Percentiles rank a stretch among this genome's conserved stretches.
These are phyloP conservation scores for Saturnispora mendoncae DNA, from an alignment of 805 yeast genomes.

Conservation along the genomic window DNA sequence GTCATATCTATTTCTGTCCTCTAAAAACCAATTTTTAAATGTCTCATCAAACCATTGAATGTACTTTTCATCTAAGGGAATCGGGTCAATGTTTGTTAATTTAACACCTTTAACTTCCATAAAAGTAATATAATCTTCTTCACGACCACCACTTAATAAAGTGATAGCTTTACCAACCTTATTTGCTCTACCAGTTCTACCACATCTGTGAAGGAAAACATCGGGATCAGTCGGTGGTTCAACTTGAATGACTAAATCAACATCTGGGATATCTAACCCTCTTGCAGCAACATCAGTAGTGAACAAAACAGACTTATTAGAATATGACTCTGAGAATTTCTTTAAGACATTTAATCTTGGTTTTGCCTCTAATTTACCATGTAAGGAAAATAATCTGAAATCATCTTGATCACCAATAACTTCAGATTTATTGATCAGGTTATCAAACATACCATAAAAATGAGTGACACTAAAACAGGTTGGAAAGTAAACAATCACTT, in stretches of 20 bases:
- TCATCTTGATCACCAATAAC: constrained; percentile 11
- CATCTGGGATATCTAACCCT: constrained; percentile 92
- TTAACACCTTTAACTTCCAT: constrained; percentile 62
- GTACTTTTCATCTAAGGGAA: constrained; percentile 13
- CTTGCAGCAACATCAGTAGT: constrained; percentile 99
- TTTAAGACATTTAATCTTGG: constrained; percentile 68
- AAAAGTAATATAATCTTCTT: constrained; percentile 73
- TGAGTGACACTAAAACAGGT: constrained; percentile 80
- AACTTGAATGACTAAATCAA: constrained; percentile 84
- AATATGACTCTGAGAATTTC: constrained; percentile 42
- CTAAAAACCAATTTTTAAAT: constrained; percentile 47
- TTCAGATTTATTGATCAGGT: constrained; percentile 28
- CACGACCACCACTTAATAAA: constrained; percentile 65
- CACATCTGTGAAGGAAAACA: constrained; percentile 86
- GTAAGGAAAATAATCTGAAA: constrained; percentile 56
- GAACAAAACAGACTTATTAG: constrained; percentile 52
- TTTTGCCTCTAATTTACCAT: constrained; percentile 81
- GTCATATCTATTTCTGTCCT: constrained; percentile 77
- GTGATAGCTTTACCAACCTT: constrained; percentile 71
- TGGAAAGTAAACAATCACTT: constrained; percentile 86
- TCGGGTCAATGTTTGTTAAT: constrained; percentile 34
- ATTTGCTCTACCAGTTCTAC: constrained; percentile 92
- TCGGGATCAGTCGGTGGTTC: constrained; percentile 95
- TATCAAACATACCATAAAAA: constrained; percentile 51
- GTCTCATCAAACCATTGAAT: constrained; percentile 25